phyloP scores from a whole-genome alignment of 192 early-diverging fungal genomes.

The Dissophora ornata region DNA sequence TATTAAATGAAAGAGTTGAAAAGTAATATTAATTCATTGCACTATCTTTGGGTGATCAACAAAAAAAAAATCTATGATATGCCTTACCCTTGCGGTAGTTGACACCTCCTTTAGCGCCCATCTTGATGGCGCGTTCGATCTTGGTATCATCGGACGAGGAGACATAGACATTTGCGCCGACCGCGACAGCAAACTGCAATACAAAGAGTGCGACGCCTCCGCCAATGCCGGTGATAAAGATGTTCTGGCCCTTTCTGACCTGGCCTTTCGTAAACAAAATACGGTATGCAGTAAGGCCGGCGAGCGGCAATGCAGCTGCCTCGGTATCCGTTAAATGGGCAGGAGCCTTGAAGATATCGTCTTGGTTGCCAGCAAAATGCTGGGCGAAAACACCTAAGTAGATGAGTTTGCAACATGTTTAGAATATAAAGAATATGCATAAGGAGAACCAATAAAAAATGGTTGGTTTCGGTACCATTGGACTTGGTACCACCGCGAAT shows the following conservation, averaged over 20 bases:
- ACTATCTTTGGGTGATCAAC: no score
- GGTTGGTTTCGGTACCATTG: slow-evolving; percentile 1
- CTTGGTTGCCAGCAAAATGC: slow-evolving; percentile 57
- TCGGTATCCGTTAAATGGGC: slow-evolving; percentile 67
- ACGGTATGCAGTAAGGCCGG: slow-evolving; percentile 71
- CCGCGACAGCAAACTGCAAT: slow-evolving; percentile 70
- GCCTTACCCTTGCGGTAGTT: slow-evolving; percentile 70
- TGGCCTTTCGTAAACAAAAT: slow-evolving; percentile 71
- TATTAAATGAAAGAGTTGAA: no score
- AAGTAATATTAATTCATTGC: no score
- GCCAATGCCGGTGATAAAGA: slow-evolving; percentile 78
- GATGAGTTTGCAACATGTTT: no score
- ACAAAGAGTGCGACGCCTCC: slow-evolving; percentile 78
- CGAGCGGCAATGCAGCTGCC: slow-evolving; percentile 78
- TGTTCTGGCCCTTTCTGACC: slow-evolving; percentile 61
- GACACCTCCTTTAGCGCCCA: slow-evolving; percentile 77
- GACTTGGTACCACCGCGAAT: slow-evolving; percentile 52
- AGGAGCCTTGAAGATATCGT: slow-evolving; percentile 64
- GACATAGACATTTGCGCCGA: slow-evolving; percentile 77
- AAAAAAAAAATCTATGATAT: no score
- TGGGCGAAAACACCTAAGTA: slow-evolving; percentile 74
- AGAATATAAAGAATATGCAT: background rate
- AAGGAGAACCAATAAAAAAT: slow-evolving; percentile 10
- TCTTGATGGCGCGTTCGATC: slow-evolving; percentile 66
- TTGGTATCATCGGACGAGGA: slow-evolving; percentile 72